Percentiles rank a stretch among this genome's conserved stretches.
Conservation (phyloP, 169 alveolate genomes). For the Babesia bigemina region DNA sequence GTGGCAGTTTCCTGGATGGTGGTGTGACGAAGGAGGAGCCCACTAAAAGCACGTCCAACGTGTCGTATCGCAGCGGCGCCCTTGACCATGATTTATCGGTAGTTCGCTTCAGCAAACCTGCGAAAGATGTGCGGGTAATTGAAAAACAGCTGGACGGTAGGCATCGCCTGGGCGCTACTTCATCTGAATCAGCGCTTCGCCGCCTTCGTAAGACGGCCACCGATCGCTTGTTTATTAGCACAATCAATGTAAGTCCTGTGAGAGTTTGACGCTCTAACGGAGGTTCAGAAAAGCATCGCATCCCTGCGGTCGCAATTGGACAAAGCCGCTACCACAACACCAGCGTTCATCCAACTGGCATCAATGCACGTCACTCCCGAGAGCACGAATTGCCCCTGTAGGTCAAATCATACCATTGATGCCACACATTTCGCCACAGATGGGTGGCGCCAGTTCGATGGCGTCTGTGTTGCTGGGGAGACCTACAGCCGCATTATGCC, state of each 20-base stretch:
- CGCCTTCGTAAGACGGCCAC: conserved; percentile 54
- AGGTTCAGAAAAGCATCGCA: conserved; percentile 8
- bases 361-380: conserved; percentile 19
- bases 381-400: conserved; percentile 15
- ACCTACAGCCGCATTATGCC: conserved; percentile 45
- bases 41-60: conserved; percentile 11
- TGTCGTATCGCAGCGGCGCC: conserved; percentile 43
- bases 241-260: conserved; percentile 25
- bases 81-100: conserved; percentile 31
- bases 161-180: background rate
- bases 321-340: background rate
- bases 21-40: conserved; percentile 16
- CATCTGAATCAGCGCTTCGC: conserved; percentile 31
- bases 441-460: conserved; percentile 32
- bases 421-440: background rate
- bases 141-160: conserved; percentile 66
- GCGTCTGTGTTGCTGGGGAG: conserved; percentile 37
- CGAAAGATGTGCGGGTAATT: conserved; percentile 38
- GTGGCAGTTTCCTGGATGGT: conserved; percentile 40
- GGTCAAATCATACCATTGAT: background rate
- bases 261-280: background rate
- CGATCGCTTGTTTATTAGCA: conserved; percentile 51
- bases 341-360: conserved; percentile 13
- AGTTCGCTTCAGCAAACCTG: conserved; percentile 28
- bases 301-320: conserved; percentile 12